Evolutionary conservation across 805 yeast genomes (phyloP), one percentile per base, ranked within the genome.

Genomic region (Candida berthetii): DNA sequence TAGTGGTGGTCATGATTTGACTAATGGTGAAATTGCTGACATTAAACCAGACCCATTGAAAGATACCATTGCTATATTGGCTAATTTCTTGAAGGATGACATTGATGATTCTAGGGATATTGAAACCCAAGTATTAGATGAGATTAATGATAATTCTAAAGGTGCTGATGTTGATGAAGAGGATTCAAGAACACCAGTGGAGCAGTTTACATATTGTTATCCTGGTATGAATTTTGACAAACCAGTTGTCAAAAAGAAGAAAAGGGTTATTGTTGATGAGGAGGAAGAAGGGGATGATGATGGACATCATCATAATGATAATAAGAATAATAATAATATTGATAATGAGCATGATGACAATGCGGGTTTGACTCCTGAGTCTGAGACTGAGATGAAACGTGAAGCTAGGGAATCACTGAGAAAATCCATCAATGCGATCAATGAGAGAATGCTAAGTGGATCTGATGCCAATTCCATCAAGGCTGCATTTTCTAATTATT

Each of bases 11-110:
- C 25, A 22, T 22, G 25, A n/a, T 10, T n/a, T 20, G 38, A n/a
- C 20, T 46, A n/a, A 44, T 43, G 39, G 28, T n/a, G 25, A 36
- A 17, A 27, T 27, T 19, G 18, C 13, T 7, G 25, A 24, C 8
- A 17, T 33, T 4, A 33, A 33, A 11, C 41, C 44, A 25, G 70
- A 66, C 44, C 54, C 60, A 13, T 62, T 65, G 55, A 64, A 63
- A 37, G 56, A 52, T 31, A 77, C 76, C 50, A 76, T 84, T 19
- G 70, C 82, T 1, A 61, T 76, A 49, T 68, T 84, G 37, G 63
- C 74, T 4, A 76, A 73, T 45, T 84, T 84, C 48, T 50, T 84
- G 53, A 74, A 71, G 39, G 91, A 84, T 58, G 93, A 84, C 55
- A 63, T 84, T 15, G 73, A 71, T 38, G 88, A 83, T 53, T 72